Evolutionary conservation across 495 filamentous ascomycete species (phyloP), one percentile per base, ranked within the genome.

Genomic region (Aspergillus conjunctus): DNA sequence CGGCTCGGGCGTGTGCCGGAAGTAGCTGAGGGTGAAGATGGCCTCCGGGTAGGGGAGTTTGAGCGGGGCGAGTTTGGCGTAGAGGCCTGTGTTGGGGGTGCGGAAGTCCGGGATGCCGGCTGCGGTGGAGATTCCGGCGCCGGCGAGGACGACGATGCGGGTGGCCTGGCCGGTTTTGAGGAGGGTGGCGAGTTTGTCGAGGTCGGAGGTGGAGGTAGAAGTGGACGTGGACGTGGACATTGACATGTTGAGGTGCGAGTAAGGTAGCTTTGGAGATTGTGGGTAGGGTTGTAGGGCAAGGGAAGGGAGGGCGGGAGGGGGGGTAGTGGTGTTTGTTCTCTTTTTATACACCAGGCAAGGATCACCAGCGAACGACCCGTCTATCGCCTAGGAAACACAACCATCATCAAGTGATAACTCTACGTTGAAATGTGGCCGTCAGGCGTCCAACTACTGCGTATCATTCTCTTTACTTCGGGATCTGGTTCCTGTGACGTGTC

Each of bases 41-140:
- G 81, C 78, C 69, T 87, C 85, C 9, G 91, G 85, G 69, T 89
- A 88, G 7, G 91, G 91, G 0, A 97, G 84, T 44, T 90, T 81
- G 30, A 96, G 83, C 20, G 85, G 79, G 10, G 87, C 85, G 9
- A 96, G 85, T 67, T 91, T 93, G 68, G 87, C 85, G 75, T 96
- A 97, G 48, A 93, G 81, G 11, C 90, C 90, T 2, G 80, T 90
- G 49, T 81, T 84, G 62, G 89, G 88, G 10, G 88, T 86, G 51
- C 90, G 80, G 68, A 93, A 93, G 66, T 93, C 90, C 39, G 90
- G 90, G 58, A 91, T 89, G 20, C 89, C 89, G 8, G 91, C 82
- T 14, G 85, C 84, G 4, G 89, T 92, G n/a, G 71, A 73, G 52
- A 73, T 71, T 6, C 71, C 72, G 10, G 72, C 72, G 48, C 72